Evolutionary conservation across 2,329 filamentous ascomycete species (phyloP), one percentile per base, ranked within the genome.

Genomic region (Ophiostoma pallidulum): DNA sequence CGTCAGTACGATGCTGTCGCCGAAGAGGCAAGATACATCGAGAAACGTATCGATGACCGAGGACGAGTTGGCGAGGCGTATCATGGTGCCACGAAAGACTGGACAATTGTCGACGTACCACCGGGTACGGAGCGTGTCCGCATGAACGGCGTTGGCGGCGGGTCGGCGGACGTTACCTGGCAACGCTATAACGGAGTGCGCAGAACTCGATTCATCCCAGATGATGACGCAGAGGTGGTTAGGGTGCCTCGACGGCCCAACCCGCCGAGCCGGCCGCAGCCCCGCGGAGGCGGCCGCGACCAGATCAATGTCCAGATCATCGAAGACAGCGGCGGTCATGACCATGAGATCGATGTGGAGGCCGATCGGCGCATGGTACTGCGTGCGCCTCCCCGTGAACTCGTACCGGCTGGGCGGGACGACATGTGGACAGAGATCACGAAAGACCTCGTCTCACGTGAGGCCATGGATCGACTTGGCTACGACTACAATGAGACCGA

Each of bases 361-460:
- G 71, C 69, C 16, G 78, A 82, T 52, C 68, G 68, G 53, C 70
- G 64, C 53, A 68, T 69, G 54, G 56, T 59, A 19, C 63, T 66
- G 48, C 66, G 65, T 52, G 64, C 52, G 42, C 62, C 55, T 49
- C 66, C 58, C 46, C 59, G 65, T 14, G 31, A 40, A 16, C 58
- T 58, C 20, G 60, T 63, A 7, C 62, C 63, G 13, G 63, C 70
- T 19, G 73, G 72, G 44, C 67, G 74, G 28, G 74, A 77, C 48
- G 79, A 84, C 51, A 86, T 94, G 70, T 97, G 91, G 91, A 98
- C 92, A 0, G 92, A 97, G 66, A 88, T 98, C 57, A 94, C 91
- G 39, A 95, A 94, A 67, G 90, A 95, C 56, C 68, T 97, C 31
- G 87, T 97, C 14, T 74, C 83, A 50, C 80, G 84, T 45, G 89